phyloP scores from a whole-genome alignment of 805 yeast genomes.

The Barnettozyma salicaria region DNA sequence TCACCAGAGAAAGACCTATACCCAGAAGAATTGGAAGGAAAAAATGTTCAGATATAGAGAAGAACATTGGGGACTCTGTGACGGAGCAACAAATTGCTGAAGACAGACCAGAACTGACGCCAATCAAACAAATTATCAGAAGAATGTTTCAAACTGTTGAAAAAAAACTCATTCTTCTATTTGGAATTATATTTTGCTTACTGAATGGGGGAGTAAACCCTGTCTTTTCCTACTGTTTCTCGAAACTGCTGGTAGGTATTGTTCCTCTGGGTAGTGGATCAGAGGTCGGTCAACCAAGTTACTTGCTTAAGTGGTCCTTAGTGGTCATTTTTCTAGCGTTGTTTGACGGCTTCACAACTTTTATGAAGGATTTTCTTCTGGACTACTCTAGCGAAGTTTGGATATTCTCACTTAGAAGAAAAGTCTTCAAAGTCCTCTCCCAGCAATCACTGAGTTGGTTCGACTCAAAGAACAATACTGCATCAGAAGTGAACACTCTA shows the following conservation, averaged over 20 bases:
- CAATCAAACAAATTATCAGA: slow-evolving; percentile 26
- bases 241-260: slow-evolving; percentile 61
- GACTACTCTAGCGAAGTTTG: slow-evolving; percentile 62
- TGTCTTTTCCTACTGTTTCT: slow-evolving; percentile 68
- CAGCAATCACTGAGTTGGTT: slow-evolving; percentile 52
- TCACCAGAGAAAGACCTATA: neutral
- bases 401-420: slow-evolving; percentile 48
- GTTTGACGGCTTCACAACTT: slow-evolving; percentile 53
- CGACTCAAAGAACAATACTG: slow-evolving; percentile 30
- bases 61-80: too few species aligned
- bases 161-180: slow-evolving; percentile 25
- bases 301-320: slow-evolving; percentile 59
- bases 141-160: slow-evolving; percentile 27
- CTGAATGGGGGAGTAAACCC: slow-evolving; percentile 66
- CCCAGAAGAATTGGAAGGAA: slow-evolving; percentile 10
- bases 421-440: slow-evolving; percentile 43
- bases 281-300: slow-evolving; percentile 27
- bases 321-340: slow-evolving; percentile 57
- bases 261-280: slow-evolving; percentile 37
- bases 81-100: slow-evolving; percentile 6
- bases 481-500: slow-evolving; percentile 56
- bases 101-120: slow-evolving; percentile 22
- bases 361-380: slow-evolving; percentile 43
- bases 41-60: slow-evolving; percentile 3
- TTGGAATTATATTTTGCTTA: slow-evolving; percentile 51